A percentile compares a stretch with the other conserved stretches of the same genome.
Conservation (phyloP, 2,329 filamentous ascomycete genomes). For the Endoconidiophora laricicola region DNA sequence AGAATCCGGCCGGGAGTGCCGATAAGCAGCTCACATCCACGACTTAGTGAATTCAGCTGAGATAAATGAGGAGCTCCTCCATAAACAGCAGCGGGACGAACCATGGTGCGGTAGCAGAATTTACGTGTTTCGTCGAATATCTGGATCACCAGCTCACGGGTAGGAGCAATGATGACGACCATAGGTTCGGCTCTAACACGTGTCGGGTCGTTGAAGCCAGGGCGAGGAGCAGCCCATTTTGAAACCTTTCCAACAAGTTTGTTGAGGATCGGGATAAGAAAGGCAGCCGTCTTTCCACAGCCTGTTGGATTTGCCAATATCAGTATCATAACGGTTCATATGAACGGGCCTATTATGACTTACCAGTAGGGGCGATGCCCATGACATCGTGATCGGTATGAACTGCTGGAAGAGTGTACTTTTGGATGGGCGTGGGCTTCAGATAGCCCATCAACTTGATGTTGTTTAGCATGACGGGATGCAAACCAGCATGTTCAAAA, state of each 20-base stretch:
- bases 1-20: constrained; percentile 73
- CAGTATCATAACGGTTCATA: constrained; percentile 3
- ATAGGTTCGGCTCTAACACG: constrained; percentile 66
- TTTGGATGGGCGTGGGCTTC: constrained; percentile 71
- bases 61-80: constrained; percentile 59
- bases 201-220: constrained; percentile 31
- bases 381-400: constrained; percentile 65
- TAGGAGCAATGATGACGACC: constrained; percentile 71
- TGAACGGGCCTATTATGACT: constrained; percentile 5
- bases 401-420: constrained; percentile 68
- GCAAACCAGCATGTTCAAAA: constrained; percentile 66
- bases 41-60: constrained; percentile 56
- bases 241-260: constrained; percentile 92
- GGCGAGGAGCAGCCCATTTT: constrained; percentile 64
- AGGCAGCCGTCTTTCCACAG: constrained; percentile 91
- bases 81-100: constrained; percentile 80
- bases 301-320: constrained; percentile 33
- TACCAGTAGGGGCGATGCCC: constrained; percentile 83
- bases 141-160: constrained; percentile 78
- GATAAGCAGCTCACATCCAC: constrained; percentile 79
- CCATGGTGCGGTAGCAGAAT: constrained; percentile 86
- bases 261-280: constrained; percentile 74
- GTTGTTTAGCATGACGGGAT: constrained; percentile 70
- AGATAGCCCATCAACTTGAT: constrained; percentile 55
- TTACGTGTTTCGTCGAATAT: constrained; percentile 91